Conservation (phyloP, 176 grass and related monocot genomes). For the Aegilops speltoides region DNA sequence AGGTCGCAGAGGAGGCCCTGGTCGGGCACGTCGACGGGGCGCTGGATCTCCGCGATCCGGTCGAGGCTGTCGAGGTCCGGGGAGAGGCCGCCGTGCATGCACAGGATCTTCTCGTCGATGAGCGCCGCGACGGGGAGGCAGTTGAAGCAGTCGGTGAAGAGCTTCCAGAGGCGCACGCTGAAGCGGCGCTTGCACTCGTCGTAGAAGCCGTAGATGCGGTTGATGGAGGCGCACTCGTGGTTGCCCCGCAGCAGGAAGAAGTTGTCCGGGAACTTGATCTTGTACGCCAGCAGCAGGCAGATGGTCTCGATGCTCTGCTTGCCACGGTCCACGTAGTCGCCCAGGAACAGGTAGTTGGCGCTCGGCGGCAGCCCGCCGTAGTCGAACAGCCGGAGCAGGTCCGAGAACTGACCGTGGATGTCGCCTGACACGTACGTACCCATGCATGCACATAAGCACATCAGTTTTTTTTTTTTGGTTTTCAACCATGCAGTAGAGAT, state of each 20-base stretch:
- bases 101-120: conserved; percentile 64
- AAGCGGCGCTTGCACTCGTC: conserved; percentile 79
- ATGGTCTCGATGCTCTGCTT: conserved; percentile 74
- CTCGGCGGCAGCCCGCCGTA: conserved; percentile 44
- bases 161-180: conserved; percentile 61
- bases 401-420: conserved; percentile 65
- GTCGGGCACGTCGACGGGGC: conserved; percentile 63
- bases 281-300: conserved; percentile 64
- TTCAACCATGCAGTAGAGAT: no score
- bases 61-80: conserved; percentile 50
- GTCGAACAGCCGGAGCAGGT: conserved; percentile 58
- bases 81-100: conserved; percentile 67
- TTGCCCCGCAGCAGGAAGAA: conserved; percentile 68
- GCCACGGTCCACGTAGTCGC: conserved; percentile 70
- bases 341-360: conserved; percentile 62
- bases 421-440: conserved; percentile 19
- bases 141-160: conserved; percentile 50
- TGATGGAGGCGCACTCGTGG: conserved; percentile 75
- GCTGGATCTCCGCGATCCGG: conserved; percentile 47
- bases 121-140: conserved; percentile 52
- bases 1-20: conserved; percentile 67
- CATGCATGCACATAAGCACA: no score
- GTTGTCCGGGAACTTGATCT: conserved; percentile 60
- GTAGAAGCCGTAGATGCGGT: conserved; percentile 82
- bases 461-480: no score